Evolutionary conservation across 192 early-diverging fungal species (phyloP), one percentile per base, ranked within the genome.

Genomic region (Jimgerdemannia flammicorona): DNA sequence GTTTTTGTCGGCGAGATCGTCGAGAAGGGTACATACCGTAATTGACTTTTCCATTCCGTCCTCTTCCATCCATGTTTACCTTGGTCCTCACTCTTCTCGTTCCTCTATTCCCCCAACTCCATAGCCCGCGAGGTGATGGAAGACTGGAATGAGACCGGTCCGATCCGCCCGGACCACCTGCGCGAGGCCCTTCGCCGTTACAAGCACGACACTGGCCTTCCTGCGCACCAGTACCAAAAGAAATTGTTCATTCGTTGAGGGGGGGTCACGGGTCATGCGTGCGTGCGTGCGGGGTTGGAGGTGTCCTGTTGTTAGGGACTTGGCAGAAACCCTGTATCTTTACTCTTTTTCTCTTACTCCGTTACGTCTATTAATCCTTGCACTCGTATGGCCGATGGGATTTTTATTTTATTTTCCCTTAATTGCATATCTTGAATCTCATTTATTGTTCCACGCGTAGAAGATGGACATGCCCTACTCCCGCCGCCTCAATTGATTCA

Each of bases 1-100:
- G 90, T 97, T 4, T 97, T 94, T 86, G 90, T 97, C 3, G 96
- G 95, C 39, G 93, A 97, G 78, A 92, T 97, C 72, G 86, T 94
- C 17, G 96, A 97, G 79, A 84, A 86, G 70, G 91, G 89, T 90
- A 79, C 71, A 65, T 64, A 7, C 64, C 7, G 40, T 4, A 4
- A 70, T 72, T 68, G 2, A 8, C 42, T 0, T 74, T 14, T 66
- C 64, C 18, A 29, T 74, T 6, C n/a, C 71, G 14, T 59, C 14
- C 8, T 59, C 14, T 59, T 59, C 29, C 29, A 29, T 29, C 18
- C 44, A 79, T 19, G 19, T 59, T 7, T 10, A 17, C 9, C 40
- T 72, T 64, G 14, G 10, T 18, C 67, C 2, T 66, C 39, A 9
- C 18, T 1, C 18, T 17, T 69, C 10, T 9, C 39, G 7, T 67